Base-by-base conservation (phyloP, 345 rosid genomes). In the Turnera subulata region DNA sequence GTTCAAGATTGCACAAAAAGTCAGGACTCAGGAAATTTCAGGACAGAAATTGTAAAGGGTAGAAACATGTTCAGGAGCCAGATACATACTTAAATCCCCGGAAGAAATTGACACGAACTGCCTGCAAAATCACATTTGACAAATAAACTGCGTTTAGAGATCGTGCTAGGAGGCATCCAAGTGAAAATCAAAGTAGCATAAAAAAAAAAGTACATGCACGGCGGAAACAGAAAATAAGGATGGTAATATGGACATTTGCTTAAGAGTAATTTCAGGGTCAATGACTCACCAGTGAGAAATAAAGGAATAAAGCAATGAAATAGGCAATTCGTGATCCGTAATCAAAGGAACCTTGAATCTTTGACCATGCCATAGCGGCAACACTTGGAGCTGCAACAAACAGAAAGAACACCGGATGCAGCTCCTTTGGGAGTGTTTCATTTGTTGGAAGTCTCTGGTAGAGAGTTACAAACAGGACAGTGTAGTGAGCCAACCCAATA, bases 381-480 rank as follows among this genome's bases (percentile, higher is more conserved):
- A 83, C 88, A 7, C 95, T 91, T 0, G 98, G 96, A 45, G 93
- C 93, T 0, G 93, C 96, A 53, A 89, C 91, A 56, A 92, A 92
- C 48, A 92, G 84, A 71, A 86, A 92, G 71, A 92, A 92, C 11
- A 92, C 96, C 18, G 96, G 98, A 61, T 92, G 98, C 58, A 92
- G 91, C 65, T 92, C 96, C 67, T 92, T 89, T 1, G 95, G 95
- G 49, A 89, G 81, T 2, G 98, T 84, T 46, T 78, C 87, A 18
- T 84, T 89, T 15, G 96, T 88, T 18, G 96, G 98, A 59, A 91
- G 90, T 66, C 96, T 86, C 61, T 88, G 98, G 59, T 91, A 91
- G 1, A 91, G 87, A 19, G 98, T 92, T 37, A 92, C 96, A 62
- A 92, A 88, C 3, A 92, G 80, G 58, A 92, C 96, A 1, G 68